Evolutionary conservation across 2,329 filamentous ascomycete species (phyloP).

Genomic region (Sporothrix protearum): DNA sequence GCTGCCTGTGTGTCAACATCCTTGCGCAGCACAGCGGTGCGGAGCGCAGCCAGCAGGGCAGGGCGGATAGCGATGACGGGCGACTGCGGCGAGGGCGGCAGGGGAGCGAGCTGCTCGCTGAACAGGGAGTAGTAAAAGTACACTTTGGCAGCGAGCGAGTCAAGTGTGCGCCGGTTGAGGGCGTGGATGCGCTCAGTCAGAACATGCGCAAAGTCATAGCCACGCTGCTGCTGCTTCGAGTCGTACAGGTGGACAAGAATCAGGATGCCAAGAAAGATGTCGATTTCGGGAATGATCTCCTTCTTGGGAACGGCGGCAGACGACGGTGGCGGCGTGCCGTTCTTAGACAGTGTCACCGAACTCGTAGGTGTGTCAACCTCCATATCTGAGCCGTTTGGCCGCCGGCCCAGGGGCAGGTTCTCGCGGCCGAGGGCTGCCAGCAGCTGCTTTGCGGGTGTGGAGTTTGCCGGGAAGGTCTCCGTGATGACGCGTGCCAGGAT

Average conservation of each 20-base stretch:
- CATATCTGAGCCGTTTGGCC: constrained; percentile 60
- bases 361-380: constrained; percentile 60
- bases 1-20: constrained; percentile 96
- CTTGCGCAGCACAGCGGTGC: constrained; percentile 94
- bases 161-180: constrained; percentile 88
- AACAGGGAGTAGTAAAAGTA: constrained; percentile 99
- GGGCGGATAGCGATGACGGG: constrained; percentile 83
- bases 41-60: constrained; percentile 78
- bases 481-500: constrained; percentile 76
- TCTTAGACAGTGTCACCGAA: constrained; percentile 40
- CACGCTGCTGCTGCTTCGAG: constrained; percentile 72
- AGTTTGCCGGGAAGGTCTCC: constrained; percentile 67
- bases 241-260: constrained; percentile 87
- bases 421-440: constrained; percentile 67
- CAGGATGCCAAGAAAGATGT: constrained; percentile 83
- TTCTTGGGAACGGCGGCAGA: constrained; percentile 52
- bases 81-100: constrained; percentile 84
- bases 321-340: constrained; percentile 34
- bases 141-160: constrained; percentile 88
- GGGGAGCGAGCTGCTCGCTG: constrained; percentile 82
- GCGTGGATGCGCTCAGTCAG: constrained; percentile 81
- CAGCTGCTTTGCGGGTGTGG: constrained; percentile 61
- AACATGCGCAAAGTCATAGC: constrained; percentile 77
- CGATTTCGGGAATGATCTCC: constrained; percentile 79
- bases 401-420: constrained; percentile 58